phyloP scores from a whole-genome alignment of 2,329 filamentous ascomycete species.

The Ophiostoma sp. region DNA sequence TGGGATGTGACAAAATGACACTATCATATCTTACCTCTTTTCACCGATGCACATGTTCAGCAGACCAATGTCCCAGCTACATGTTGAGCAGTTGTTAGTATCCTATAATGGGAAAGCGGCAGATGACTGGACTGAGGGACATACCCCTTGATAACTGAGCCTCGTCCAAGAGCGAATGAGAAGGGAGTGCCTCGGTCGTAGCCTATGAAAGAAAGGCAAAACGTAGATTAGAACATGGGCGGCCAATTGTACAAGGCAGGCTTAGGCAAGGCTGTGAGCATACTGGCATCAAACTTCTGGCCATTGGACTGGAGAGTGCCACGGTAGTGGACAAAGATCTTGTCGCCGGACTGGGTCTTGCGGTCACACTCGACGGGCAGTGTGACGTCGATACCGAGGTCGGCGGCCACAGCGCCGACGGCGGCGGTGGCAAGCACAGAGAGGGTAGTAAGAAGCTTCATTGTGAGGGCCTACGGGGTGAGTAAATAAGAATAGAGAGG shows the following conservation, averaged over 20 bases:
- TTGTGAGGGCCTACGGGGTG: neutral
- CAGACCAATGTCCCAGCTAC: conserved; percentile 82
- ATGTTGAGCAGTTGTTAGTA: neutral
- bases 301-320: conserved; percentile 72
- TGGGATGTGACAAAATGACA: neutral
- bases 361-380: conserved; percentile 70
- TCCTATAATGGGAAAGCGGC: neutral
- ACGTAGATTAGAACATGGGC: neutral
- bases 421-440: conserved; percentile 49
- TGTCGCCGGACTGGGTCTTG: conserved; percentile 71
- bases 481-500: neutral
- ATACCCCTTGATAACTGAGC: conserved; percentile 84
- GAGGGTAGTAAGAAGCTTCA: conserved; percentile 40
- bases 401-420: conserved; percentile 47
- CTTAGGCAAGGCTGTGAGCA: conserved; percentile 26
- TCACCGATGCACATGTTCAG: conserved; percentile 94
- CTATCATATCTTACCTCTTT: conserved; percentile 52
- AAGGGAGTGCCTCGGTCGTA: conserved; percentile 71
- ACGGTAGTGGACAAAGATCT: conserved; percentile 79
- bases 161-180: conserved; percentile 69
- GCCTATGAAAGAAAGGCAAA: conserved; percentile 21
- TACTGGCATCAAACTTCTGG: conserved; percentile 74
- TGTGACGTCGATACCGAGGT: conserved; percentile 72
- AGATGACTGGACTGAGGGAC: conserved; percentile 29
- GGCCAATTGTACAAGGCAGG: neutral